Conservation (phyloP, 768 basidiomycete genomes). For the Favolaschia claudopus region DNA sequence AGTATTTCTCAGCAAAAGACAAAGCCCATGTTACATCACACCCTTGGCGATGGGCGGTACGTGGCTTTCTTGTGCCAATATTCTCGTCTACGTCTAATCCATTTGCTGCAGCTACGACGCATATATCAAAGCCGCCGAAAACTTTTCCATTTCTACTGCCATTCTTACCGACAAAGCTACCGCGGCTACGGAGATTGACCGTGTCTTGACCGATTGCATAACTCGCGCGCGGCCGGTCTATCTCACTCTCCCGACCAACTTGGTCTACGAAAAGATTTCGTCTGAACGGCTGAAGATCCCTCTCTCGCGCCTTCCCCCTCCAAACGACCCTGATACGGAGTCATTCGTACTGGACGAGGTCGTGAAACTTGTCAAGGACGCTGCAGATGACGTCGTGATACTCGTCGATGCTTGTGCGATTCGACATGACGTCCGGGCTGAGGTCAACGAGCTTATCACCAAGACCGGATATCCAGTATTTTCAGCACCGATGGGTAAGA, state of each 20-base stretch:
- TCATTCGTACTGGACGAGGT: constrained; percentile 80
- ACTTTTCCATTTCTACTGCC: constrained; percentile 77
- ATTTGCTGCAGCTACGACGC: constrained; percentile 70
- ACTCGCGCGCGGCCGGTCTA: constrained; percentile 85
- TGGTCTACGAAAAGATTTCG: constrained; percentile 74
- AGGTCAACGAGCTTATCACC: constrained; percentile 67
- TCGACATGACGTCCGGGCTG: constrained; percentile 71
- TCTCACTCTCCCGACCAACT: constrained; percentile 84
- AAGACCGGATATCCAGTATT: constrained; percentile 79
- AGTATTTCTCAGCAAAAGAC: constrained; percentile 75
- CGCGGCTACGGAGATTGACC: constrained; percentile 80
- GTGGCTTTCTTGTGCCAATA: neutral
- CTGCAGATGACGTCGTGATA: constrained; percentile 73
- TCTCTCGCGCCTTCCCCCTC: constrained; percentile 54
- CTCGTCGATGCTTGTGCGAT: constrained; percentile 84
- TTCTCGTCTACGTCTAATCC: neutral
- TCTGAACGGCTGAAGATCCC: constrained; percentile 67
- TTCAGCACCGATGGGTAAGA: constrained; percentile 84
- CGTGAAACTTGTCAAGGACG: constrained; percentile 64
- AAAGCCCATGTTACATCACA: constrained; percentile 85
- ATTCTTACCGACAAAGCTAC: constrained; percentile 56
- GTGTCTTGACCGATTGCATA: constrained; percentile 75
- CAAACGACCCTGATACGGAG: constrained; percentile 66
- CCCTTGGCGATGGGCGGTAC: constrained; percentile 83
- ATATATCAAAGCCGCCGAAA: constrained; percentile 76